Base-by-base conservation (phyloP, 2,329 filamentous ascomycete genomes). In the Lizonia empirigonia region DNA sequence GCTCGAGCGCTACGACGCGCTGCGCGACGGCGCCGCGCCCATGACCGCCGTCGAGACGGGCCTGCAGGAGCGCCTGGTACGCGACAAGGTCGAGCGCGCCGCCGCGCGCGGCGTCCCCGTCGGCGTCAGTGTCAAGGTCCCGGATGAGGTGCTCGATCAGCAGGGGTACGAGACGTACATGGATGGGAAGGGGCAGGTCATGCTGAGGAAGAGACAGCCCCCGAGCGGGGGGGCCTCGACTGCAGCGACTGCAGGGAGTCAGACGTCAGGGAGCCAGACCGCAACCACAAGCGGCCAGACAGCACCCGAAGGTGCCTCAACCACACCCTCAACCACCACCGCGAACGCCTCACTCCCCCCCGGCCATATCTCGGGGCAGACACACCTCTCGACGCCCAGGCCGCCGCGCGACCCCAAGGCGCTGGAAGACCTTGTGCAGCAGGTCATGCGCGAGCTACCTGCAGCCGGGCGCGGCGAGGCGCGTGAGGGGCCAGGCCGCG, bases 101-200 rank as follows among this genome's bases (percentile, higher is more conserved):
- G 45, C 36, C 16, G 20, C 40, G 1, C 13, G n/a, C 2, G 50
- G 40, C 3, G 34, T 41, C 5, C 58, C 65, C 2, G 60, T 67
- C 30, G 68, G 62, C 19, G 63, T 67, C 33, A 69, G 62, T 16
- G 63, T 72, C 22, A 60, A 61, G n/a, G 76, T 79, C 0, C 77
- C 77, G 2, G 69, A 74, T 29, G 78, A 80, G 53, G 77, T 80
- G 1, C 70, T 79, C 7, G 77, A 79, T 44, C 74, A 77, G 37
- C 75, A 78, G 53, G 76, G 76, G 3, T 79, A 79, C 50, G 78
- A 80, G 60, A 79, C 77, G 1, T 79, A 78, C 52, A 77, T 79
- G 75, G 78, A 80, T 38, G 64, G 62, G 24, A 76, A 77, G 51
- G 78, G 77, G 5, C 76, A 79, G 50, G 77, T 79, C n/a, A 74